Base-by-base conservation (phyloP, 2,329 filamentous ascomycete species). In the Calonectria crousiana region DNA sequence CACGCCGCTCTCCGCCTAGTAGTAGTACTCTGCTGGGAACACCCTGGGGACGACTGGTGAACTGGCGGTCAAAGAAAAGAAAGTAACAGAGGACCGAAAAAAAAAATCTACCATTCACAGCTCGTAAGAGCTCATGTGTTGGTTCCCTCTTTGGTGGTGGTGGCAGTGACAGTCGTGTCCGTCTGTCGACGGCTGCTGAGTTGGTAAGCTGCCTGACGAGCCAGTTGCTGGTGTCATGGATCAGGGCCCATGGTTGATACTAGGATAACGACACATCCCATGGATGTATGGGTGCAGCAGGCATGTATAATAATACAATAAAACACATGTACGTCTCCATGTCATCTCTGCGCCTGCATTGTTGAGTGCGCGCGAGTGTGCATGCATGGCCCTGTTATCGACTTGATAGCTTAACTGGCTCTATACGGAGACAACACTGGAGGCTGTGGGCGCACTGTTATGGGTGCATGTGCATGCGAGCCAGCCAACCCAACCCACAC, bases 31-130 rank as follows among this genome's bases (percentile, higher is more conserved):
- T 75, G 73, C 77, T 67, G 62, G 79, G 79, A 74, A 79, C 71
- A 79, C 74, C 79, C 76, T 79, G 76, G 71, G 70, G 71, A 69
- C 65, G 53, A 66, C 56, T 81, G 83, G 85, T 84, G 85, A 88
- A 88, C 85, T 88, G 86, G 87, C 87, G 87, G 87, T 88, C 87
- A 88, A 80, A 72, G 74, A 74, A 75, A 32, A 65, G 66, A 88
- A 80, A 71, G 70, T 68, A 71, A 28, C 53, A 58, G 64, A 74
- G 67, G 67, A 60, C 67, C 38, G 52, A 65, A 71, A 74, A 69
- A 78, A 67, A 70, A 66, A 32, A 67, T 60, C 53, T 67, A 41
- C 32, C 69, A 44, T 47, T 60, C 56, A 64, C 53, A 51, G 51
- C 58, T 34, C 38, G 28, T 52, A 36, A 69, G 28, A 41, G 64